Base-by-base conservation (phyloP, 139 green algal species). In the Chlamydomonas eustigma region DNA sequence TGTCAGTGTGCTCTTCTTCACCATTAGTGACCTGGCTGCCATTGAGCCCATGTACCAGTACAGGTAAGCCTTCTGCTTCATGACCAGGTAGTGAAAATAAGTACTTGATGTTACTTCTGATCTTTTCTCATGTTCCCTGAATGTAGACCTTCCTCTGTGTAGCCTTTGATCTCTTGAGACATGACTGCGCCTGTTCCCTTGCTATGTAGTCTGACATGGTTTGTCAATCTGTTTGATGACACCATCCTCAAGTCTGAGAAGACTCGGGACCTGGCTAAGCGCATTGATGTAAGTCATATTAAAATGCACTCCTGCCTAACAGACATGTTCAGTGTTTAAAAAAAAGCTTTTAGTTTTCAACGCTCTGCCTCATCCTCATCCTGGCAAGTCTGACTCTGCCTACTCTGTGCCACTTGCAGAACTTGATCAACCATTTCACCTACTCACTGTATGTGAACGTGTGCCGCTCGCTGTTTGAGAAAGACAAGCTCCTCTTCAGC, bases 401-500 rank as follows among this genome's bases (percentile, higher is more conserved):
- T n/a, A n/a, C n/a, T n/a, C 63, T 12, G 12, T 58, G 18, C 44
- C 18, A 79, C 18, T 80, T 94, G 0, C 51, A 37, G 22, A 78
- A 77, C 74, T 83, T 91, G 50, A 80, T 82, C 68, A 65, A 77
- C 1, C 78, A 89, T 77, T 88, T 89, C 77, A 89, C 81, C n/a
- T 89, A 88, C 78, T 84, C 85, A 4, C 76, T 92, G 38, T 92
- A 89, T 75, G 38, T 85, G 64, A 94, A 94, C 35, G 83, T 92
- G 12, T 92, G 87, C 81, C 76, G 84, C 35, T 90, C 81, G 8
- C 80, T 95, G 33, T 95, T 95, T 78, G 90, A 92, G 81, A 92
- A 93, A 78, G 87, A 95, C 88, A 95, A 95, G 88, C 85, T 95
- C 64, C 87, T 95, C 25, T 93, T 94, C 70, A 78, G 78, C 68